Base-by-base conservation (phyloP, 305 asterid species). In the Fraxinus angustifolia region DNA sequence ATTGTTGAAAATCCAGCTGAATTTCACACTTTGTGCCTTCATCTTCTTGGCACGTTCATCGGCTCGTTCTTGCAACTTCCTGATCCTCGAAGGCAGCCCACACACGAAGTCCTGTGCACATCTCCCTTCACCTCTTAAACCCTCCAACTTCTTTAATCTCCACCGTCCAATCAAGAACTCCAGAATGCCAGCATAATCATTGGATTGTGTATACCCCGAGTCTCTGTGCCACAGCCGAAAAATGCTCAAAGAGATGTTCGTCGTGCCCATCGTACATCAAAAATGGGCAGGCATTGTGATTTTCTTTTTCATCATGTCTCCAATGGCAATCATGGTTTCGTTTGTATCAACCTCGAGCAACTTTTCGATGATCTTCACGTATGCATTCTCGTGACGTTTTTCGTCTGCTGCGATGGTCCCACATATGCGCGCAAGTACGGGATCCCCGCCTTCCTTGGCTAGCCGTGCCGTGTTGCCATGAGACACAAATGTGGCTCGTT, bases 401-500 rank as follows among this genome's bases (percentile, higher is more conserved):
- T 88, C 91, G 26, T 88, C 91, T 3, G 87, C 82, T 0, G 89
- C 88, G 2, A 88, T 88, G 81, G 84, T 72, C 17, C 89, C 89
- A 10, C 91, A 88, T 45, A 88, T 84, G 14, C 78, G 78, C 0
- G 88, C 88, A 1, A 88, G 85, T 40, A 48, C 58, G 0, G 78
- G 81, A 72, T 86, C 91, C 28, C 86, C 87, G n/a, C 73, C 50
- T 8, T 80, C 86, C 45, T 88, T 88, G 79, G 81, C 88, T 40
- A 79, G 85, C 78, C 88, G 42, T n/a, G 87, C 87, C 16, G 85
- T 86, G 68, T 88, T 88, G 2, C 88, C 82, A 21, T 86, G 87
- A 6, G 87, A 80, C 3, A 84, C 35, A n/a, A 82, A 83, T 17
- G 89, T 86, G 19, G 91, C 89, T 34, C 91, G 82, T 78, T 88